Conservation (phyloP, 108 stramenopile species). For the Nannochloropsis granulata region DNA sequence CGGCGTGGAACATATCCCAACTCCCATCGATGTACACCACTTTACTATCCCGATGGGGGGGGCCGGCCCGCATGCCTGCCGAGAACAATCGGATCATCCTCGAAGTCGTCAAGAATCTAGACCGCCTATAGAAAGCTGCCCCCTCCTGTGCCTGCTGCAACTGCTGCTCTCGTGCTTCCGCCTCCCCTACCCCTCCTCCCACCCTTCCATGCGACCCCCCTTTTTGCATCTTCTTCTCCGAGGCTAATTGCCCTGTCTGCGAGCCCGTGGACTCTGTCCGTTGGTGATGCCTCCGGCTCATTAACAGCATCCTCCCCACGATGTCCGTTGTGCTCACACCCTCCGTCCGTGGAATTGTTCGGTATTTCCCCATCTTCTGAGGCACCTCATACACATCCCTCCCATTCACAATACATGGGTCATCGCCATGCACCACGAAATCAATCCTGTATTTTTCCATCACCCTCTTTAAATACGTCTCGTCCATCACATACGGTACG, state of each 20-base stretch:
- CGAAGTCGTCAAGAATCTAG: slow-evolving; percentile 64
- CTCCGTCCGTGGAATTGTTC: slow-evolving; percentile 88
- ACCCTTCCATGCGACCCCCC: neutral
- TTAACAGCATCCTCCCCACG: slow-evolving; percentile 90
- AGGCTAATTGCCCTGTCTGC: neutral
- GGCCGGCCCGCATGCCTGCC: slow-evolving; percentile 48
- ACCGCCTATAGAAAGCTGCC: neutral
- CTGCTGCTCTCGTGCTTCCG: neutral
- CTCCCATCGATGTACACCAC: slow-evolving; percentile 90
- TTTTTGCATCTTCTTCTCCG: neutral
- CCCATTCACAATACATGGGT: slow-evolving; percentile 79
- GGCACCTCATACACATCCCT: slow-evolving; percentile 46
- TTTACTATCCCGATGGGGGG: slow-evolving; percentile 55
- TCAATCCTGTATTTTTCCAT: slow-evolving; percentile 44
- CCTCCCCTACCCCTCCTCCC: neutral
- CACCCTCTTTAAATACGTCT: slow-evolving; percentile 77
- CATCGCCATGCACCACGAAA: slow-evolving; percentile 76
- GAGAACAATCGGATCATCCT: slow-evolving; percentile 69
- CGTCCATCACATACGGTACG: slow-evolving; percentile 91
- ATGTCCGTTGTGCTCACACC: slow-evolving; percentile 98
- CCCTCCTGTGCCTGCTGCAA: neutral
- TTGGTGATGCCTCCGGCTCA: slow-evolving; percentile 76
- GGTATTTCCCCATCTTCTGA: slow-evolving; percentile 37
- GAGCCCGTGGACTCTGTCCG: neutral
- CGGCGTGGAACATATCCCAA: slow-evolving; percentile 98